Percentiles rank a stretch among this genome's conserved stretches.
Conservation (phyloP, 2,329 filamentous ascomycete genomes). For the Dichotomopilus funicola region DNA sequence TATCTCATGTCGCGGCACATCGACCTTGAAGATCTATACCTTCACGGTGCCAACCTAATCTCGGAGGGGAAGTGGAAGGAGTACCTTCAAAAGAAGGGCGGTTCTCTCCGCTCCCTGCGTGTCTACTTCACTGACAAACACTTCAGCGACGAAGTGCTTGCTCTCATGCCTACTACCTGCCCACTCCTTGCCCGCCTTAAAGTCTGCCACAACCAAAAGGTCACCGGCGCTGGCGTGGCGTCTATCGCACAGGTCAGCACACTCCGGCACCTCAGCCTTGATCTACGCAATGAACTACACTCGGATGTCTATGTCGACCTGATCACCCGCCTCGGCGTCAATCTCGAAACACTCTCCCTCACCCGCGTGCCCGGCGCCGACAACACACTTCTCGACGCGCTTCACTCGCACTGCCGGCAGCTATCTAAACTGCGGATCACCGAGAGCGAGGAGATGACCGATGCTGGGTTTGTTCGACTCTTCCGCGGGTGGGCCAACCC, state of each 20-base stretch:
- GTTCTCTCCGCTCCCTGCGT: constrained; percentile 60
- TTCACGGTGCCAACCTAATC: constrained; percentile 80
- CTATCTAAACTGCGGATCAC: constrained; percentile 76
- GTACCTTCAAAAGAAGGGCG: constrained; percentile 60
- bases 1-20: constrained; percentile 70
- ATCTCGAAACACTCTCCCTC: constrained; percentile 72
- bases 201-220: constrained; percentile 69
- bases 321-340: constrained; percentile 54
- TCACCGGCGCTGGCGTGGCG: constrained; percentile 59
- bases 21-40: constrained; percentile 63
- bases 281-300: constrained; percentile 52
- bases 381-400: constrained; percentile 61
- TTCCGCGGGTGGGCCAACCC: constrained; percentile 74
- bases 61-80: constrained; percentile 68
- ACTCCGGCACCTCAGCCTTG: constrained; percentile 70
- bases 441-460: constrained; percentile 68
- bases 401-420: constrained; percentile 61
- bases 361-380: constrained; percentile 60
- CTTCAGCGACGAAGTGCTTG: constrained; percentile 65
- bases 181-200: constrained; percentile 69
- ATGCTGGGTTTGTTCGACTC: constrained; percentile 63
- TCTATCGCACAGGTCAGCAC: constrained; percentile 55
- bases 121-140: constrained; percentile 80
- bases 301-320: constrained; percentile 54
- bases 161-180: constrained; percentile 56